Base-by-base conservation (phyloP, 2,329 filamentous ascomycete genomes). In the Aspergillus puulaauensis region DNA sequence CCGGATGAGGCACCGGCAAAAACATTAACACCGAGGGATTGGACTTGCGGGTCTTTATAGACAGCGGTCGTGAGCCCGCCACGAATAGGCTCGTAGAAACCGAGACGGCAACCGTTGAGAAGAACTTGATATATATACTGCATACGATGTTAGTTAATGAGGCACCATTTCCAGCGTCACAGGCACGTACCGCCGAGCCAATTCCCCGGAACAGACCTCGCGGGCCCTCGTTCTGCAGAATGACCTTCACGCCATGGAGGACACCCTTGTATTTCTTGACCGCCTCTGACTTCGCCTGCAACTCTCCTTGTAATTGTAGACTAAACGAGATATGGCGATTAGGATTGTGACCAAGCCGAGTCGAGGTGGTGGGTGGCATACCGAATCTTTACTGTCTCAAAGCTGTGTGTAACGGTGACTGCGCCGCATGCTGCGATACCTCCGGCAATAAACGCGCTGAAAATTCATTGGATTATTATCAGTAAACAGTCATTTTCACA, bases 321-420 rank as follows among this genome's bases (percentile, higher is more conserved):
- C 91, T 93, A 73, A 17, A n/a, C 27, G 17, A 51, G 31, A n/a
- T 11, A 48, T 17, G 14, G 24, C 5, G n/a, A 23, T 59, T 46
- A 59, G 44, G 2, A 17, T 43, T n/a, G 4, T 14, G 37, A n/a
- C 19, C 12, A 35, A 14, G 33, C 17, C 11, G 14, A 39, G 14
- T n/a, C 12, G 19, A 46, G 6, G 33, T 39, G 43, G 45, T 14
- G 31, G 48, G 45, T 27, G 8, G 33, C 82, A 72, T 81, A 93
- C 89, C 93, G 90, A 73, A 98, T 98, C 85, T 99, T 99, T 74
- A 99, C 92, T 12, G 93, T 98, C 79, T 99, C 95, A 79, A 98
- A 98, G 57, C 93, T 93, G 77, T 99, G 95, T 51, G 95, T 98
- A 64, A 96, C 93, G 41, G 93, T 98, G 57, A 99, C 95, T 64